Evolutionary conservation across 495 filamentous ascomycete species (phyloP).

Genomic region (Sphaerosporella brunnea): DNA sequence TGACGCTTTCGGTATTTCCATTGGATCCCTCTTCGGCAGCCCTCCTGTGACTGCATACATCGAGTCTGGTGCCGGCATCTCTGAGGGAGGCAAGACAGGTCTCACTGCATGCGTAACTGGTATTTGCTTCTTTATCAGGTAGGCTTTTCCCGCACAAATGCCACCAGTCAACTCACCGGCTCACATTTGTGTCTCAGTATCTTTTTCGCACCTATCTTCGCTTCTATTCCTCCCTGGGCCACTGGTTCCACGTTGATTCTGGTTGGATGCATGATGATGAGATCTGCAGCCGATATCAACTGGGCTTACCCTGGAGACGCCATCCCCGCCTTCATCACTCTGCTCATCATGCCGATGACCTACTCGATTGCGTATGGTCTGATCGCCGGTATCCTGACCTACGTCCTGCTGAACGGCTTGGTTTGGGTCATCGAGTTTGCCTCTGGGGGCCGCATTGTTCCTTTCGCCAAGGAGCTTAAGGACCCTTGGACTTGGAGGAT

Average conservation of each 20-base stretch:
- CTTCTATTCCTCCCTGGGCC: slow-evolving; percentile 67
- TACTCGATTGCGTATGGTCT: slow-evolving; percentile 58
- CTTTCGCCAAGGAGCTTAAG: slow-evolving; percentile 51
- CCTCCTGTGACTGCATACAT: slow-evolving; percentile 69
- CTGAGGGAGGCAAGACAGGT: slow-evolving; percentile 64
- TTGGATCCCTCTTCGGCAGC: slow-evolving; percentile 54
- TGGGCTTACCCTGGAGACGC: slow-evolving; percentile 55
- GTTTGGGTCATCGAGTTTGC: slow-evolving; percentile 46
- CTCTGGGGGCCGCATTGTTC: slow-evolving; percentile 50
- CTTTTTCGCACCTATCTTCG: slow-evolving; percentile 76
- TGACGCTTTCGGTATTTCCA: slow-evolving; percentile 58
- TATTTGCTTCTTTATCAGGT: slow-evolving; percentile 56
- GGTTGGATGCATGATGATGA: slow-evolving; percentile 65
- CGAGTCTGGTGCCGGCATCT: slow-evolving; percentile 68
- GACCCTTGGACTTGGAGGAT: slow-evolving; percentile 56
- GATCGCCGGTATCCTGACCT: slow-evolving; percentile 59
- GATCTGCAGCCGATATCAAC: slow-evolving; percentile 59
- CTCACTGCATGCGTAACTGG: slow-evolving; percentile 63
- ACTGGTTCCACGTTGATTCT: slow-evolving; percentile 68
- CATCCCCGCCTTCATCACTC: slow-evolving; percentile 62
- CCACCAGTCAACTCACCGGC: not conserved
- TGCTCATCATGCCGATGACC: slow-evolving; percentile 72
- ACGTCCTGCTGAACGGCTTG: slow-evolving; percentile 47
- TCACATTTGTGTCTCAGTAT: slow-evolving; percentile 30
- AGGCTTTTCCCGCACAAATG: not conserved